phyloP scores from a whole-genome alignment of 495 filamentous ascomycete genomes.

The Lophium mytilinum region DNA sequence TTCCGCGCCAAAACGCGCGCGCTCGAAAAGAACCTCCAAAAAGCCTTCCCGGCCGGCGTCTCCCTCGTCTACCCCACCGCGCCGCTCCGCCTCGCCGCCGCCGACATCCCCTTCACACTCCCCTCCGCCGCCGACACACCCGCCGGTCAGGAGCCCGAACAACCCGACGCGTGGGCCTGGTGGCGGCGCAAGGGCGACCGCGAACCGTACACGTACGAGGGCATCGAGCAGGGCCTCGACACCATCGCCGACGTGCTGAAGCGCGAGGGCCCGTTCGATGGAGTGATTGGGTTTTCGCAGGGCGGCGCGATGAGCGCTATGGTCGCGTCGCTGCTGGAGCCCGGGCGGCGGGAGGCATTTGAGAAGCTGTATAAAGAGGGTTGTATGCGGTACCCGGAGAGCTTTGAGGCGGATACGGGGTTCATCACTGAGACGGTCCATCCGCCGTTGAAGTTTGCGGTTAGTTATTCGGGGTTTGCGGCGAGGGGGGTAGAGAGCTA shows the following conservation, averaged over 20 bases:
- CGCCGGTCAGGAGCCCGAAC: slow-evolving; percentile 28
- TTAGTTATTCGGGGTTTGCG: slow-evolving; percentile 73
- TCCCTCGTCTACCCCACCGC: slow-evolving; percentile 54
- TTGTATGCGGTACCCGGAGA: slow-evolving; percentile 42
- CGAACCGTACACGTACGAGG: slow-evolving; percentile 50
- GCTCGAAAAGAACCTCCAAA: slow-evolving; percentile 69
- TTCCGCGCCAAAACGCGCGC: slow-evolving; percentile 89
- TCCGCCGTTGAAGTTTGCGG: slow-evolving; percentile 64
- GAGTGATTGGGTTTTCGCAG: slow-evolving; percentile 40
- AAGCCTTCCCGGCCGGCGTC: slow-evolving; percentile 52
- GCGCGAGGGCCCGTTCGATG: slow-evolving; percentile 38
- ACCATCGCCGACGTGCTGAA: slow-evolving; percentile 50
- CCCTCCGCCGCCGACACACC: background rate
- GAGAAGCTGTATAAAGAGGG: slow-evolving; percentile 25
- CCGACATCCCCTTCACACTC: slow-evolving; percentile 60
- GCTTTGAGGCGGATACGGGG: slow-evolving; percentile 40
- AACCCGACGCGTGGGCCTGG: slow-evolving; percentile 72
- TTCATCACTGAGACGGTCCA: slow-evolving; percentile 43
- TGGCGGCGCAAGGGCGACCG: slow-evolving; percentile 58
- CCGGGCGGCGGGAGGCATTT: slow-evolving; percentile 42
- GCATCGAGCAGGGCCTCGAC: slow-evolving; percentile 55
- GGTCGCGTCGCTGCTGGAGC: slow-evolving; percentile 62
- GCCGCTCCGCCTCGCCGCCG: slow-evolving; percentile 50
- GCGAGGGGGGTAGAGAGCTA: slow-evolving; percentile 52
- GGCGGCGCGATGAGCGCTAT: slow-evolving; percentile 41